These are phyloP conservation scores for Millerago galiae DNA, from an alignment of 805 yeast species.

Conservation along the genomic window DNA sequence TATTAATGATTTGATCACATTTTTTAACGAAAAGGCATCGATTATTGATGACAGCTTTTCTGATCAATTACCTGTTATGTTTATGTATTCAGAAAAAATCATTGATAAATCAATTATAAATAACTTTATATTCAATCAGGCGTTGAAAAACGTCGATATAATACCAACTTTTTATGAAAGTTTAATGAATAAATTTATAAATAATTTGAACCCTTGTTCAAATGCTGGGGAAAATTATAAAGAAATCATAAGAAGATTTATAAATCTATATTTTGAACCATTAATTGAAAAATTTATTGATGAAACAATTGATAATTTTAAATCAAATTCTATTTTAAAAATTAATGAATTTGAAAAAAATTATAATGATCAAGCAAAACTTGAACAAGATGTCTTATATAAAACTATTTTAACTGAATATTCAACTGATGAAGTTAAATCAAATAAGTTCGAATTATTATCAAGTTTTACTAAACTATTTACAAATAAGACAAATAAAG, in stretches of 20 bases:
- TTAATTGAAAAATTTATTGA: slow-evolving; percentile 27
- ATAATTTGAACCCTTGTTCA: slow-evolving; percentile 29
- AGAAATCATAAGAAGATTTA: slow-evolving; percentile 24
- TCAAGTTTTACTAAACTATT: slow-evolving; percentile 62
- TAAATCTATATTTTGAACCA: slow-evolving; percentile 33
- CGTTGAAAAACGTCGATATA: slow-evolving; percentile 21
- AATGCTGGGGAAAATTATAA: slow-evolving; percentile 32
- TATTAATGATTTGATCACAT: slow-evolving; percentile 23
- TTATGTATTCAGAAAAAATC: slow-evolving; percentile 31
- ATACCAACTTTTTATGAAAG: slow-evolving; percentile 29
- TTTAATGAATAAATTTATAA: slow-evolving; percentile 26
- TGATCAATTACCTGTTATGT: slow-evolving; percentile 32
- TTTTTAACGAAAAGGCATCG: slow-evolving; percentile 30
- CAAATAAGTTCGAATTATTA: slow-evolving; percentile 48
- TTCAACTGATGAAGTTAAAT: slow-evolving; percentile 25
- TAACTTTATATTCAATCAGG: slow-evolving; percentile 20
- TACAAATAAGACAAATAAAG: slow-evolving; percentile 28
- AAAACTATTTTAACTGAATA: slow-evolving; percentile 36
- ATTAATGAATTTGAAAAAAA: slow-evolving; percentile 24
- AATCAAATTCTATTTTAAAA: slow-evolving; percentile 19
- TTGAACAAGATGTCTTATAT: slow-evolving; percentile 35
- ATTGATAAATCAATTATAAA: slow-evolving; percentile 25
- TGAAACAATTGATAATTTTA: slow-evolving; percentile 26
- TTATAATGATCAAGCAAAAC: slow-evolving; percentile 26
- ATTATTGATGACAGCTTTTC: slow-evolving; percentile 34